A percentile compares a stretch with the other conserved stretches of the same genome.
These are phyloP conservation scores for Aspergillus carlsbadensis DNA, from an alignment of 495 filamentous ascomycete species.

Conservation along the genomic window DNA sequence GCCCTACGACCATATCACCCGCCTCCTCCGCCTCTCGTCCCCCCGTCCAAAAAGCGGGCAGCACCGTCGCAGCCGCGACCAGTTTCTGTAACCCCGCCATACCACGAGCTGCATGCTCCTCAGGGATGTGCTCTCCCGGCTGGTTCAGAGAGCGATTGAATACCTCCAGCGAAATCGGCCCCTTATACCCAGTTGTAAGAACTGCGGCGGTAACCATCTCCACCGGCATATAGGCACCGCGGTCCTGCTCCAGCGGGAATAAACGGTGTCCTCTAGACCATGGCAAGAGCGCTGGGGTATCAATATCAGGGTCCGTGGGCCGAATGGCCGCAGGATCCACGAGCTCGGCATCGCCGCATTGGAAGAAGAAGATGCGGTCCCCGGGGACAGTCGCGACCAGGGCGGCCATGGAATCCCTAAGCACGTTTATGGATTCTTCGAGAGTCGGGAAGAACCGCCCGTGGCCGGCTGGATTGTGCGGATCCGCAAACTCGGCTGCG, in stretches of 20 bases:
- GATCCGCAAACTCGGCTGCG: slow-evolving; percentile 66
- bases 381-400: slow-evolving; percentile 54
- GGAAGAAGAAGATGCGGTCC: slow-evolving; percentile 69
- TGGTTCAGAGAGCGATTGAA: slow-evolving; percentile 42
- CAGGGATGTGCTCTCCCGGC: slow-evolving; percentile 18
- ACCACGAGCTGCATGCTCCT: slow-evolving; percentile 26
- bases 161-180: slow-evolving; percentile 65
- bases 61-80: background rate
- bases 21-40: too few relatives aligned
- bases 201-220: slow-evolving; percentile 58
- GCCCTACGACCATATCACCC: too few relatives aligned
- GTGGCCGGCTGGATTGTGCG: slow-evolving; percentile 34
- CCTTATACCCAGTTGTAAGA: slow-evolving; percentile 59
- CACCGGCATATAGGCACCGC: slow-evolving; percentile 62
- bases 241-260: slow-evolving; percentile 47
- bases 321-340: slow-evolving; percentile 42
- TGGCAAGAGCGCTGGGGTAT: slow-evolving; percentile 26
- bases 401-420: slow-evolving; percentile 35
- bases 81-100: slow-evolving; percentile 21
- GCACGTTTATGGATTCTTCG: slow-evolving; percentile 2
- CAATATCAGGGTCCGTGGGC: slow-evolving; percentile 20
- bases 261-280: slow-evolving; percentile 47
- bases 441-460: slow-evolving; percentile 22
- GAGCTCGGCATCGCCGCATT: slow-evolving; percentile 65
- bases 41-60: slow-evolving; percentile 26